These are phyloP conservation scores for Fusarium bulbicola DNA, from an alignment of 2,329 filamentous ascomycete genomes.

Conservation along the genomic window DNA sequence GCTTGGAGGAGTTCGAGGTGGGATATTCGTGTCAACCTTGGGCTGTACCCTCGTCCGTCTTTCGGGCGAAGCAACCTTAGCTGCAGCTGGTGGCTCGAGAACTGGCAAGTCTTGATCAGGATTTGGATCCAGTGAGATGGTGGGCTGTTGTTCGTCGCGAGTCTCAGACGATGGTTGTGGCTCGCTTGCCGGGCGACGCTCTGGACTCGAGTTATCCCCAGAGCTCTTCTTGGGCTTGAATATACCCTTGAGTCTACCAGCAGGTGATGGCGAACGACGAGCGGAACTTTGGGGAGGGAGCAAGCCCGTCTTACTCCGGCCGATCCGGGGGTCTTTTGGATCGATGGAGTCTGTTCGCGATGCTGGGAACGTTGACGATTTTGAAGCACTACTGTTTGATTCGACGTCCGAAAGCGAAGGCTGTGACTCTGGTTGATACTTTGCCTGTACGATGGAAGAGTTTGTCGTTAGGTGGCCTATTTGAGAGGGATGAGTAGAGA, in stretches of 20 bases:
- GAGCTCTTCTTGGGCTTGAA: constrained; percentile 57
- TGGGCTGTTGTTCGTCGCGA: constrained; percentile 36
- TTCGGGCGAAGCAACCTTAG: constrained; percentile 43
- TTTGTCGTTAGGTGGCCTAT: constrained; percentile 74
- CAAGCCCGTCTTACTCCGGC: constrained; percentile 41
- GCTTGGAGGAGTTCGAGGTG: constrained; percentile 60
- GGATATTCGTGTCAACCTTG: constrained; percentile 44
- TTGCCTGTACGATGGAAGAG: constrained; percentile 71
- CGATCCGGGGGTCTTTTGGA: constrained; percentile 38
- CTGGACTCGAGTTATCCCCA: constrained; percentile 34
- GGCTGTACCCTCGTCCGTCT: constrained; percentile 42
- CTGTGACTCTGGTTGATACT: constrained; percentile 50
- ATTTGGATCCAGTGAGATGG: constrained; percentile 29
- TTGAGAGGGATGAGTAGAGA: constrained; percentile 70
- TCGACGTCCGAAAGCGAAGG: constrained; percentile 34
- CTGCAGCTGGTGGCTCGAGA: constrained; percentile 44
- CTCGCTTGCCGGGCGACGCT: constrained; percentile 28
- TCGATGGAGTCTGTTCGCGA: constrained; percentile 40
- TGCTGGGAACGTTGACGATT: constrained; percentile 38
- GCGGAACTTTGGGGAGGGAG: constrained; percentile 49
- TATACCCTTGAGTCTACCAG: constrained; percentile 72
- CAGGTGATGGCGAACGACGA: constrained; percentile 73
- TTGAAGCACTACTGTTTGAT: constrained; percentile 39
- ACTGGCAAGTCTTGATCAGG: constrained; percentile 32
- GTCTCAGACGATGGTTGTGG: constrained; percentile 31